phyloP scores from a whole-genome alignment of 1,284 basidiomycete genomes.

The Ganoderma leucocontextum region DNA sequence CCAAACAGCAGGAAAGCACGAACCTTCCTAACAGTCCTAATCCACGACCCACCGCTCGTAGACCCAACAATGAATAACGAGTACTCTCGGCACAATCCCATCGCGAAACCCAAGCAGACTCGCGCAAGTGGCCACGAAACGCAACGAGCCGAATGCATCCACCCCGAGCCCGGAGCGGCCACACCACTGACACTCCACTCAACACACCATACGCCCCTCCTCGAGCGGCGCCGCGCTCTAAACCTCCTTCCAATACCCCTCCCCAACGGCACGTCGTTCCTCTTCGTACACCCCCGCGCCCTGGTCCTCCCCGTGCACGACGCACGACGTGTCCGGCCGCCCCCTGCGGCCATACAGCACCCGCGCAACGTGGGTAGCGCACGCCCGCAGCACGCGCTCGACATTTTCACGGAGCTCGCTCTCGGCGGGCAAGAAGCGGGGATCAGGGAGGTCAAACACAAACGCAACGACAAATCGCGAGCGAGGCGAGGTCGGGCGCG shows the following conservation, averaged over 20 bases:
- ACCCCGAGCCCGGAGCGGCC: no score
- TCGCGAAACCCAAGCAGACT: neutral
- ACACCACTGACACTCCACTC: neutral
- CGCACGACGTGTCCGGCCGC: conserved; percentile 6
- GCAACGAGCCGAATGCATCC: neutral
- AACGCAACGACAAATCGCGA: neutral
- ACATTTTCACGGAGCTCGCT: neutral
- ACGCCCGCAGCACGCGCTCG: conserved; percentile 3
- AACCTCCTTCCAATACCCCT: conserved; percentile 5
- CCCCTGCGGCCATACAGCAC: conserved; percentile 8
- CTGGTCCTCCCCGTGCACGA: neutral
- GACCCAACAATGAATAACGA: neutral
- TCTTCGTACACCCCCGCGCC: neutral
- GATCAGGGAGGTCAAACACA: neutral
- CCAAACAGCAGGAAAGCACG: neutral
- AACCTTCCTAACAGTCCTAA: neutral
- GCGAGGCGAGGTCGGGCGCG: neutral
- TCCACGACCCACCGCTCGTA: neutral
- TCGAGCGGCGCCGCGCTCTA: neutral
- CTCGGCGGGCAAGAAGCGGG: neutral
- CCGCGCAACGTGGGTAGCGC: conserved; percentile 9
- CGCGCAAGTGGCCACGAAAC: neutral
- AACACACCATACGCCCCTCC: no score
- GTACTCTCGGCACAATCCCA: no score
- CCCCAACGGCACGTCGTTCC: neutral